Evolutionary conservation across 805 yeast species (phyloP), one percentile per base, ranked within the genome.

Genomic region (Isabelozyma gotoi): DNA sequence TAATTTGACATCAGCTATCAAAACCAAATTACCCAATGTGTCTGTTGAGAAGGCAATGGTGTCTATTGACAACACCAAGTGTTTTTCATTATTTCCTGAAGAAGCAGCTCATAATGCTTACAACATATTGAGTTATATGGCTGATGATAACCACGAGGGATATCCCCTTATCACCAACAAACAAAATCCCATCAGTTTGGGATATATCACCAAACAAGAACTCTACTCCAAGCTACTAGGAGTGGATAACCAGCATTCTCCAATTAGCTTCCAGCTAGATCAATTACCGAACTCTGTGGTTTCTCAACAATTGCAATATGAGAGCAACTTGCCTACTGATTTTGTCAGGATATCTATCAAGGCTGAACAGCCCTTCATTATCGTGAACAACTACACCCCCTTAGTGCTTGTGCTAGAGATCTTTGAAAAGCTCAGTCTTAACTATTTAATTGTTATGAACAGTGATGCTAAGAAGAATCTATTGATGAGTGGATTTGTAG

Each of bases 81-180:
- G 66, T 39, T 43, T 71, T 11, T 49, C 49, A 38, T 47, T 69
- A 17, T 41, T 53, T 20, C 62, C 57, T 10, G 62, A 63, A 0
- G 55, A 46, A 2, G 41, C 37, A 7, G 64, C 65, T 1, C 61
- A 68, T 35, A 58, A 65, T 2, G 34, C 43, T 1, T 44, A 51
- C 3, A 35, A 45, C 2, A 42, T 71, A 19, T 40, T 48, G 33
- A 44, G 39, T 1, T 62, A 59, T 39, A 35, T 60, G 12, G 47
- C 56, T 14, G 66, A 63, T 21, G 74, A 70, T 40, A 48, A 47
- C 33, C 74, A 71, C 44, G 76, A 71, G 43, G 76, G 76, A 1
- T 71, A 70, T 44, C 77, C 77, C 1, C 35, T 71, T 11, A 47
- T 71, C 2, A 43, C 58, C 4, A 61, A 56, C 41, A 49, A 51